These are phyloP conservation scores for Agrocybe praecox DNA, from an alignment of 768 basidiomycete genomes.

Conservation along the genomic window DNA sequence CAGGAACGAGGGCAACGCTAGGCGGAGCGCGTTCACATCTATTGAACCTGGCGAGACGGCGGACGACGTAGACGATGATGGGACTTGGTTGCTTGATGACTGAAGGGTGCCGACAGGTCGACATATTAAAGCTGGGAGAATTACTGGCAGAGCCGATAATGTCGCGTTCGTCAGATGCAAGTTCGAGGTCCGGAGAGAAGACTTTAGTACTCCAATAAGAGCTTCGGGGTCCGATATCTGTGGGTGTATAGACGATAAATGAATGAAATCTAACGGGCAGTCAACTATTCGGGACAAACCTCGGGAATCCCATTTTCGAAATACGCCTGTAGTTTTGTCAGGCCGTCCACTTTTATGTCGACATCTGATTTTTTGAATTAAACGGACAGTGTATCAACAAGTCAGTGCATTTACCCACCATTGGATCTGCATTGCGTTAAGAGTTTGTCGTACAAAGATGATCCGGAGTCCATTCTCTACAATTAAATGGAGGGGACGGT, in stretches of 20 bases:
- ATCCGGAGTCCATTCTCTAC: constrained; percentile 50
- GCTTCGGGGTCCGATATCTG: constrained; percentile 77
- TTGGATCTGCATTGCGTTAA: constrained; percentile 66
- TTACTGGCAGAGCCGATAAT: constrained; percentile 65
- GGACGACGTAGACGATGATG: constrained; percentile 41
- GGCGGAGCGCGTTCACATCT: constrained; percentile 51
- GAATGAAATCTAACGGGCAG: background rate
- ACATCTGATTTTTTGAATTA: constrained; percentile 52
- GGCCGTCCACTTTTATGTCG: constrained; percentile 79
- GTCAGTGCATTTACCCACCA: constrained; percentile 40
- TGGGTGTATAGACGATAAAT: background rate
- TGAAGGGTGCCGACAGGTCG: constrained; percentile 31
- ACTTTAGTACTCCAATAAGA: constrained; percentile 68
- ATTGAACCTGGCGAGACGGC: constrained; percentile 29
- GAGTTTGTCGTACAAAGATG: constrained; percentile 57
- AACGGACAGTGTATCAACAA: constrained; percentile 8
- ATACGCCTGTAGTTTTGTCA: constrained; percentile 75
- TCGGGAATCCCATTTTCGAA: constrained; percentile 68
- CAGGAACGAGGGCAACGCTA: constrained; percentile 67
- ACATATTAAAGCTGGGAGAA: constrained; percentile 64
- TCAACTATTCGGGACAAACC: constrained; percentile 40
- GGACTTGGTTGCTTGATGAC: constrained; percentile 13
- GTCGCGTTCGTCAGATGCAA: constrained; percentile 82
- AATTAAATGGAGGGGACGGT: too few species aligned
- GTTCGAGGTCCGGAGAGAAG: constrained; percentile 79